Evolutionary conservation across 257 asterid species (phyloP), one percentile per base, ranked within the genome.

Genomic region (Apocynum venetum): DNA sequence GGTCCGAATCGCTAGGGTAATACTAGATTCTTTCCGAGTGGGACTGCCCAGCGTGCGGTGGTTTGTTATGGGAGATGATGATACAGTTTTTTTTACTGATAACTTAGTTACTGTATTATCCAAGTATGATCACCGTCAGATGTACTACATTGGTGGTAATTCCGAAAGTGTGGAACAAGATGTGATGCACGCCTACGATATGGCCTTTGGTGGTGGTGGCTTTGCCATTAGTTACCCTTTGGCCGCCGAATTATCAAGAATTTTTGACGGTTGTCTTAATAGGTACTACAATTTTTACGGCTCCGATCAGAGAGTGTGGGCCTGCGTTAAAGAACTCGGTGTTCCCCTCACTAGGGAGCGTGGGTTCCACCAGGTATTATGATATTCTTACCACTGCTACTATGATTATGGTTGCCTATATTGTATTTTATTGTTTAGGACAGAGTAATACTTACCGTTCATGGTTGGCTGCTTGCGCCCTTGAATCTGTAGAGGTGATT

Each of bases 121-220:
- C 57, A 87, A 84, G 83, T 91, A 94, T 83, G 96, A 94, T 68
- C 93, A 94, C 89, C 89, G 91, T 44, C 53, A 79, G 81, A 88
- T 91, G 97, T 85, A 83, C 74, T 94, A 94, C 84, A 78, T 94
- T 60, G 98, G 98, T 38, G 96, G 94, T 70, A 86, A 74, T 78
- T 92, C 98, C 76, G 98, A 94, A 89, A 94, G 96, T 75, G 93
- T 92, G 81, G 96, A 89, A 85, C 97, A 92, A 83, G 80, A 94
- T 76, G 92, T 81, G 75, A 78, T 85, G 89, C 97, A 94, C 77
- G 88, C 95, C 55, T 92, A 88, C 82, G 96, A 82, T 10, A 92
- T 92, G 98, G 98, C 98, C 76, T 94, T 90, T 53, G 98, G 98
- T 1, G 98, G 98, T 41, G 98, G 98, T 1, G 98, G 98, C 0